Evolutionary conservation across 2,329 filamentous ascomycete species (phyloP).

Genomic region (Cordyceps farinosa): DNA sequence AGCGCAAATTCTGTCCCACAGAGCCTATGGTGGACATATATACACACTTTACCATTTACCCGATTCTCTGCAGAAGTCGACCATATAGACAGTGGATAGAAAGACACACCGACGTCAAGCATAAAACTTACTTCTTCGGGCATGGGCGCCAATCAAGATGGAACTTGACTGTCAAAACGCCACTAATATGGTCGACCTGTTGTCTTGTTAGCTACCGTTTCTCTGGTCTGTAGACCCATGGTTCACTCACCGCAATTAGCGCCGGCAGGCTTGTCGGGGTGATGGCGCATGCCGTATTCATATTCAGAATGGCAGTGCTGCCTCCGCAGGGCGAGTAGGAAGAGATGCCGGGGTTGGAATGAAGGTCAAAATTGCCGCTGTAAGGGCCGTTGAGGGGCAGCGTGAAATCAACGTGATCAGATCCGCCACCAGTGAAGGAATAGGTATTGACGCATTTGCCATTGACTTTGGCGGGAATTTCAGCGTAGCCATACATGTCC

Average conservation of each 20-base stretch:
- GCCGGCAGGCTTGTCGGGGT: conserved; percentile 22
- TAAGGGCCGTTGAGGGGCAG: conserved; percentile 22
- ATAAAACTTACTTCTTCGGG: background rate
- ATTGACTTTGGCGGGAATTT: conserved; percentile 22
- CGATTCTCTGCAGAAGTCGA: no score
- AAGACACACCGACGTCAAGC: no score
- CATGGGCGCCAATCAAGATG: conserved; percentile 23
- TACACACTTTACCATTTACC: no score
- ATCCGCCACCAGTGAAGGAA: conserved; percentile 25
- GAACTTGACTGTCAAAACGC: conserved; percentile 26
- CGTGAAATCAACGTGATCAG: conserved; percentile 23
- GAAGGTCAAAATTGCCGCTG: conserved; percentile 24
- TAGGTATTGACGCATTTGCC: conserved; percentile 27
- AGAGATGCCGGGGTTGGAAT: conserved; percentile 22
- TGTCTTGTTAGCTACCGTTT: background rate
- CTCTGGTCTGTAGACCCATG: background rate
- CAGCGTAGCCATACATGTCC: conserved; percentile 26
- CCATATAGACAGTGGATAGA: no score
- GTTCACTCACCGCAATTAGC: conserved; percentile 25
- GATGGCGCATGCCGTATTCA: conserved; percentile 27
- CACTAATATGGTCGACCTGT: conserved; percentile 26
- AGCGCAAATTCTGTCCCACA: no score
- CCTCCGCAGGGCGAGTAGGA: conserved; percentile 26
- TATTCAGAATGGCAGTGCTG: conserved; percentile 28
- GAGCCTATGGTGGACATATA: no score